Conservation (phyloP, 768 basidiomycete species). For the Lentinula aciculospora region DNA sequence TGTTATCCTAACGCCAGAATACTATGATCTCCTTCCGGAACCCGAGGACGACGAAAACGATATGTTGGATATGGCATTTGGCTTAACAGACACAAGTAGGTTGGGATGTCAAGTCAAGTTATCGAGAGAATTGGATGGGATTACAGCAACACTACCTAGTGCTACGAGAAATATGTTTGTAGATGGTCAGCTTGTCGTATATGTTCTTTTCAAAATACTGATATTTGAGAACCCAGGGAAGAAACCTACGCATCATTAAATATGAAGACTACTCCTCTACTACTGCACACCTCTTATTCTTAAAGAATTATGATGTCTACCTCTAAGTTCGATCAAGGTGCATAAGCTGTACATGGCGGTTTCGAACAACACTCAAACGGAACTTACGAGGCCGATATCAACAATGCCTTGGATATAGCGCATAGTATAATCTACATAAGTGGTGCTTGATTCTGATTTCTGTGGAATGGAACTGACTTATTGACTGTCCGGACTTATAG, state of each 20-base stretch:
- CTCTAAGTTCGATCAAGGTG: no score
- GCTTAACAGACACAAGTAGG: constrained; percentile 87
- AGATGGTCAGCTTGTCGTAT: constrained; percentile 50
- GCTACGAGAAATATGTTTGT: constrained; percentile 98
- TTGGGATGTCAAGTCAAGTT: constrained; percentile 76
- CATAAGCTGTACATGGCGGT: no score
- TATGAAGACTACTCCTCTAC: not conserved
- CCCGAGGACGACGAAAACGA: constrained; percentile 98
- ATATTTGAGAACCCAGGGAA: constrained; percentile 27
- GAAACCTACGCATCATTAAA: constrained; percentile 33
- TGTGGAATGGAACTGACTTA: no score
- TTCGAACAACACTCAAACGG: no score
- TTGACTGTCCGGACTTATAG: no score
- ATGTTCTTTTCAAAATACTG: not conserved
- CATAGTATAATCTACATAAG: no score
- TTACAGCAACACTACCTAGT: constrained; percentile 77
- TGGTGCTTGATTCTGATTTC: no score
- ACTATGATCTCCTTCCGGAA: constrained; percentile 85
- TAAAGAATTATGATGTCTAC: no score
- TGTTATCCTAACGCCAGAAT: constrained; percentile 75
- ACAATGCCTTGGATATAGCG: no score
- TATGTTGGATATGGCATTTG: constrained; percentile 98
- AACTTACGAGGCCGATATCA: no score
- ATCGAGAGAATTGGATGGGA: constrained; percentile 78
- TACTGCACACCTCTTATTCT: not conserved